phyloP scores from a whole-genome alignment of 257 asterid species.

The Coffea canephora region DNA sequence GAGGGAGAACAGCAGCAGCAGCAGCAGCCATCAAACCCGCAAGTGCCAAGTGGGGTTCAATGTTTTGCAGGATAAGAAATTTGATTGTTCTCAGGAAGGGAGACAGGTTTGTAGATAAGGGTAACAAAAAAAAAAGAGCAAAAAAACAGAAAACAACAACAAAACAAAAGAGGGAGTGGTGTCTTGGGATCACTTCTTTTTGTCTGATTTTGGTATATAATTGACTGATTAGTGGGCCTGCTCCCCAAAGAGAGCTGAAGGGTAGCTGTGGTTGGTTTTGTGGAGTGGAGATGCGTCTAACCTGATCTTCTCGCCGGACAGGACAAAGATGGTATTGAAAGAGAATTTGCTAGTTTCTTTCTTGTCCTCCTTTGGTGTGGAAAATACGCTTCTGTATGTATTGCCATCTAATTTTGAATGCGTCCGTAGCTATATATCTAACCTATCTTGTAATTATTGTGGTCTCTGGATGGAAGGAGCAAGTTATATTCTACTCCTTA shows the following conservation, averaged over 20 bases:
- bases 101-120: neutral
- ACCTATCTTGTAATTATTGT: too few relatives aligned
- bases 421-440: neutral
- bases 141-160: too few relatives aligned
- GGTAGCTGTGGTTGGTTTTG: slow-evolving; percentile 11
- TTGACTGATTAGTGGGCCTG: slow-evolving; percentile 19
- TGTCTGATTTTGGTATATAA: slow-evolving; percentile 24
- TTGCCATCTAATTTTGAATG: neutral
- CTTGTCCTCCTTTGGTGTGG: neutral
- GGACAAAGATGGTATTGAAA: neutral
- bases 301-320: neutral
- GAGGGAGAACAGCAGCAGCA: slow-evolving; percentile 28
- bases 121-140: neutral
- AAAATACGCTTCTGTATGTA: slow-evolving; percentile 4
- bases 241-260: slow-evolving; percentile 6
- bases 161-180: neutral
- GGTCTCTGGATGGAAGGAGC: neutral
- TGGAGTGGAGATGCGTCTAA: neutral
- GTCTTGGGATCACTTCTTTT: slow-evolving; percentile 14
- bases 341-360: too few relatives aligned
- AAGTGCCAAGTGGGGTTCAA: slow-evolving; percentile 32
- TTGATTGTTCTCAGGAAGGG: slow-evolving; percentile 23
- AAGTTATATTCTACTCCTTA: too few relatives aligned
- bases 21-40: neutral
- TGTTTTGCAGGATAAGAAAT: slow-evolving; percentile 31